phyloP scores from a whole-genome alignment of 257 asterid genomes.

The Nicotiana tomentosiformis region DNA sequence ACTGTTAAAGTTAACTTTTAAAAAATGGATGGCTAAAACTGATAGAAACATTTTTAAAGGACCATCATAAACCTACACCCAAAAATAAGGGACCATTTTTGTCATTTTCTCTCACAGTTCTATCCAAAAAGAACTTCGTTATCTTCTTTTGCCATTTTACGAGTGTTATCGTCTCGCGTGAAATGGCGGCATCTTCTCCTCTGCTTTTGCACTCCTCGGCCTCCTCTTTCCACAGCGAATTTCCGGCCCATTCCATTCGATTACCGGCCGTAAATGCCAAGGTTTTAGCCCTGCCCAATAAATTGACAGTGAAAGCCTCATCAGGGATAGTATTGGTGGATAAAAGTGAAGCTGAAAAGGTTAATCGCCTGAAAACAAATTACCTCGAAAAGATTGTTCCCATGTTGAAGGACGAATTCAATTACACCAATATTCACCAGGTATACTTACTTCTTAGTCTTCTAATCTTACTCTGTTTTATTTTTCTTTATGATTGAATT shows the following conservation, averaged over 20 bases:
- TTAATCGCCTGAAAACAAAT: slow-evolving; percentile 54
- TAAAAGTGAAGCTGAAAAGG: slow-evolving; percentile 66
- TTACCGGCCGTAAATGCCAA: slow-evolving; percentile 28
- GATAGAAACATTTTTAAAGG: too few relatives aligned
- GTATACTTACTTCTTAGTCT: slow-evolving; percentile 19
- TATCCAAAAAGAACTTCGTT: too few relatives aligned
- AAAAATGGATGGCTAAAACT: too few relatives aligned
- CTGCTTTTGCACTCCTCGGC: slow-evolving; percentile 62
- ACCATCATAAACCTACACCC: too few relatives aligned
- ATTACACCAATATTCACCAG: slow-evolving; percentile 74
- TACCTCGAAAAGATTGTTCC: slow-evolving; percentile 80
- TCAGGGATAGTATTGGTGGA: slow-evolving; percentile 65
- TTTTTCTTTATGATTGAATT: background rate
- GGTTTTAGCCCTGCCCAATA: slow-evolving; percentile 17
- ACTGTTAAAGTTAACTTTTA: too few relatives aligned
- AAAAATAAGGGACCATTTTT: too few relatives aligned
- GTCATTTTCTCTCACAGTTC: too few relatives aligned
- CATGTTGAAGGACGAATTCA: slow-evolving; percentile 75
- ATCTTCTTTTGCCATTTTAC: too few relatives aligned
- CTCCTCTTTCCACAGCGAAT: slow-evolving; percentile 52
- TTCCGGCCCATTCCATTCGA: slow-evolving; percentile 26
- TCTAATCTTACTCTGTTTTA: background rate
- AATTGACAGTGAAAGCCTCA: slow-evolving; percentile 53
- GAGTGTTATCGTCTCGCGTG: too few relatives aligned
- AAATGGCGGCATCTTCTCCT: slow-evolving; percentile 69